Evolutionary conservation across 805 yeast species (phyloP).

Genomic region (Kazachstania kunashirensis): DNA sequence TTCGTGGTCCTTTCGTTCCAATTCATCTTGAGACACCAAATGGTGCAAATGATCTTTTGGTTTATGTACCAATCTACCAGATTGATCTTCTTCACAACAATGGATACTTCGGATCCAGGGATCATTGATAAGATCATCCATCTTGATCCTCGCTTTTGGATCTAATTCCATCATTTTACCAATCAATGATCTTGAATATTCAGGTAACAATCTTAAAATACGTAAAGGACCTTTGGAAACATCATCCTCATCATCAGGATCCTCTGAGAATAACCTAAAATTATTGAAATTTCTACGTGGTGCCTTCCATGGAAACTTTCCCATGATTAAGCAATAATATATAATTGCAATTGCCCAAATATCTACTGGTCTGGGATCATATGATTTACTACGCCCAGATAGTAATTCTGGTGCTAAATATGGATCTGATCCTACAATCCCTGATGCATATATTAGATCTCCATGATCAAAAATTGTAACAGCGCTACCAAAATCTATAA

Average conservation of each 20-base stretch:
- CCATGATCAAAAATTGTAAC: slow-evolving; percentile 53
- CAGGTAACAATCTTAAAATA: slow-evolving; percentile 61
- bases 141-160: slow-evolving; percentile 46
- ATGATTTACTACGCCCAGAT: slow-evolving; percentile 27
- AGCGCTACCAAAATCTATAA: slow-evolving; percentile 92
- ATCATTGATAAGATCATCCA: slow-evolving; percentile 47
- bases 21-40: slow-evolving; percentile 56
- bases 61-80: background rate
- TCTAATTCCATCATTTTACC: slow-evolving; percentile 55
- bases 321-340: slow-evolving; percentile 79
- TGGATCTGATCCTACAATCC: slow-evolving; percentile 93
- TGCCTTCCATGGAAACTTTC: slow-evolving; percentile 91
- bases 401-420: slow-evolving; percentile 91
- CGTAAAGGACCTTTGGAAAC: slow-evolving; percentile 60
- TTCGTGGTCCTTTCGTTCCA: slow-evolving; percentile 30
- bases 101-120: slow-evolving; percentile 51
- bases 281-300: slow-evolving; percentile 73
- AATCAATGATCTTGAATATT: slow-evolving; percentile 51
- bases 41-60: slow-evolving; percentile 50
- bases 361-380: slow-evolving; percentile 84
- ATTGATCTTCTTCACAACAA: slow-evolving; percentile 34
- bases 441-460: slow-evolving; percentile 46
- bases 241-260: slow-evolving; percentile 34
- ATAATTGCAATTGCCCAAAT: slow-evolving; percentile 92
- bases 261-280: slow-evolving; percentile 53